A percentile compares a stretch with the other conserved stretches of the same genome.
Evolutionary conservation across 495 filamentous ascomycete genomes (phyloP).

Genomic region (Sphaerosporella brunnea): DNA sequence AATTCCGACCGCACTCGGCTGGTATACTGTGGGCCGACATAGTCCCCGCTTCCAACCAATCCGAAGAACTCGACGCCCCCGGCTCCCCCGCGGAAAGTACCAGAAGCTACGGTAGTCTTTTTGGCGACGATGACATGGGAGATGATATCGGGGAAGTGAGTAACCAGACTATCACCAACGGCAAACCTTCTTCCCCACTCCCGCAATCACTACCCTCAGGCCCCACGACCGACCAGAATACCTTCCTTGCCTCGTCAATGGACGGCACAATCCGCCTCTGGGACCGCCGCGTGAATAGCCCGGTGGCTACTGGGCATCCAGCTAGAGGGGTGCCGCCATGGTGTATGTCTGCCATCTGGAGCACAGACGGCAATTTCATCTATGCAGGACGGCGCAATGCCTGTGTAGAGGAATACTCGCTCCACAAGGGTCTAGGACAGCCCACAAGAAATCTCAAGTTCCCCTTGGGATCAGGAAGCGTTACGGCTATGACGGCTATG

Average conservation of each 20-base stretch:
- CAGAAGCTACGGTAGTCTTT: slow-evolving; percentile 32
- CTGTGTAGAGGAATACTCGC: slow-evolving; percentile 81
- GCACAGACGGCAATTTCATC: slow-evolving; percentile 83
- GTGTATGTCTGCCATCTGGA: slow-evolving; percentile 99
- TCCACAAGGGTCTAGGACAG: slow-evolving; percentile 59
- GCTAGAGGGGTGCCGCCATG: slow-evolving; percentile 58
- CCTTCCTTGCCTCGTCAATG: slow-evolving; percentile 71
- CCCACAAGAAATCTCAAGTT: slow-evolving; percentile 77
- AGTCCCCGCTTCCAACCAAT: slow-evolving; percentile 38
- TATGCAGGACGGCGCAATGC: slow-evolving; percentile 86
- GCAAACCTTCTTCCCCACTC: slow-evolving; percentile 15
- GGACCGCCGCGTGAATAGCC: slow-evolving; percentile 59
- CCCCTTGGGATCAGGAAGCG: slow-evolving; percentile 71
- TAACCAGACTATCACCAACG: slow-evolving; percentile 57
- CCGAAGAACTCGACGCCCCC: slow-evolving; percentile 39
- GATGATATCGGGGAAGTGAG: slow-evolving; percentile 71
- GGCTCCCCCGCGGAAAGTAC: slow-evolving; percentile 21
- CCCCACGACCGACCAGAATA: slow-evolving; percentile 29
- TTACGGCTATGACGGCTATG: slow-evolving; percentile 76
- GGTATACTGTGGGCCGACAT: slow-evolving; percentile 16
- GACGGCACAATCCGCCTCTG: slow-evolving; percentile 81
- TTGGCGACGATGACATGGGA: slow-evolving; percentile 50
- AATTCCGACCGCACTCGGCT: slow-evolving; percentile 44
- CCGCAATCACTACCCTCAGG: slow-evolving; percentile 8
- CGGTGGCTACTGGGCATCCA: slow-evolving; percentile 50